phyloP scores from a whole-genome alignment of 2,329 filamentous ascomycete species.

The Colletotrichum sp. region DNA sequence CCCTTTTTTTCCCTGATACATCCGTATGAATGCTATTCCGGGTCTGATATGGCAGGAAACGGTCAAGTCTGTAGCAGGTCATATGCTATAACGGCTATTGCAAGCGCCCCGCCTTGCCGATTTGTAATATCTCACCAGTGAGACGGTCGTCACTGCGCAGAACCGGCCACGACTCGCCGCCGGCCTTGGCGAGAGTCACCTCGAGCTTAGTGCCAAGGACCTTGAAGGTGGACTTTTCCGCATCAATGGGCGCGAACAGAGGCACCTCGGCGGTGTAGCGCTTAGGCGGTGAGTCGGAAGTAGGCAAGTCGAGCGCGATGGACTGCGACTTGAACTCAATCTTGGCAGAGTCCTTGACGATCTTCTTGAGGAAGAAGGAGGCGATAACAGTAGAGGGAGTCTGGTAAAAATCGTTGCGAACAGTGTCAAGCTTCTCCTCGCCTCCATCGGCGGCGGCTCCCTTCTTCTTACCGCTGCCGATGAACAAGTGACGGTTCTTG shows the following conservation, averaged over 20 bases:
- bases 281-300: slow-evolving; percentile 77
- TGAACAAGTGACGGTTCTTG: slow-evolving; percentile 82
- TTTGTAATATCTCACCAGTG: slow-evolving; percentile 83
- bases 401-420: slow-evolving; percentile 95
- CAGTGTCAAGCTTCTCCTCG: slow-evolving; percentile 79
- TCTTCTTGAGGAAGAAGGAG: slow-evolving; percentile 96
- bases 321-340: slow-evolving; percentile 70
- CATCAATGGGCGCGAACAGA: slow-evolving; percentile 78
- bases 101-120: slow-evolving; percentile 75
- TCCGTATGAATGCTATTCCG: background rate
- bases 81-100: background rate
- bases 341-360: slow-evolving; percentile 79
- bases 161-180: slow-evolving; percentile 84
- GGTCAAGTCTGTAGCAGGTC: background rate
- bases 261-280: slow-evolving; percentile 76
- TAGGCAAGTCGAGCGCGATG: slow-evolving; percentile 82
- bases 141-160: slow-evolving; percentile 76
- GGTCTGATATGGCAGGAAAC: background rate
- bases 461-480: slow-evolving; percentile 77
- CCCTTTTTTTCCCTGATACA: background rate
- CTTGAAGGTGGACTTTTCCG: slow-evolving; percentile 76
- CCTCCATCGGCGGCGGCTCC: slow-evolving; percentile 49
- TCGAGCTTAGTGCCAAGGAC: slow-evolving; percentile 91
- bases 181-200: slow-evolving; percentile 73
- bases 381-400: slow-evolving; percentile 84